Evolutionary conservation across 768 basidiomycete species (phyloP), one percentile per base, ranked within the genome.

Genomic region (Collybiopsis confluens): DNA sequence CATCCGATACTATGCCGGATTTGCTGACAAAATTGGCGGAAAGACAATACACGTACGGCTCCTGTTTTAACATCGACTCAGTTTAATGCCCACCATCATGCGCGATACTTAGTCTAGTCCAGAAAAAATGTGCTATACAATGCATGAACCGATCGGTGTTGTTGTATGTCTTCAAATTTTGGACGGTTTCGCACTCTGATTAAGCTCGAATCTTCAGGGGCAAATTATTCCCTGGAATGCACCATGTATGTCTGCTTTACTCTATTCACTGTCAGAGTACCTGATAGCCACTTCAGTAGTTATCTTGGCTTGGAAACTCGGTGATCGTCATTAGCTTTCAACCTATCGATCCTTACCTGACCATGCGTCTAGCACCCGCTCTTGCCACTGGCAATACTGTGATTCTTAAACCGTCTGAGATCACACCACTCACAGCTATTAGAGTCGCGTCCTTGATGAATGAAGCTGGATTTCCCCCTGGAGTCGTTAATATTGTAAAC

Each of bases 401-500:
- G 33, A 1, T 85, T 53, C 68, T 83, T 61, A 84, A 84, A 70
- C 81, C 83, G 5, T 82, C 82, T 21, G 82, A 82, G 62, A 68
- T 80, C 56, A 82, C 83, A 6, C 80, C 83, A 9, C 68, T 82
- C 20, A 72, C 80, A 33, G 80, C 82, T 23, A 68, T 83, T 46
- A 66, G 64, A 54, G 58, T 72, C 47, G 61, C 62, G 46, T 63
- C 73, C 27, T 72, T 84, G 46, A 71, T 77, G 56, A 64, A 70
- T 42, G 73, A 84, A 61, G 82, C 80, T 4, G 82, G 80, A 38
- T 79, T 83, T 66, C 83, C 83, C 2, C 66, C 76, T 1, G 83
- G 85, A 45, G 82, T 81, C 38, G 68, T 86, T 26, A 92, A 94
- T 68, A 70, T 90, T 56, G 65, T 94, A 40, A 79, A 77, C 0